phyloP scores from a whole-genome alignment of 2,329 filamentous ascomycete species.

The Neurospora crassa region DNA sequence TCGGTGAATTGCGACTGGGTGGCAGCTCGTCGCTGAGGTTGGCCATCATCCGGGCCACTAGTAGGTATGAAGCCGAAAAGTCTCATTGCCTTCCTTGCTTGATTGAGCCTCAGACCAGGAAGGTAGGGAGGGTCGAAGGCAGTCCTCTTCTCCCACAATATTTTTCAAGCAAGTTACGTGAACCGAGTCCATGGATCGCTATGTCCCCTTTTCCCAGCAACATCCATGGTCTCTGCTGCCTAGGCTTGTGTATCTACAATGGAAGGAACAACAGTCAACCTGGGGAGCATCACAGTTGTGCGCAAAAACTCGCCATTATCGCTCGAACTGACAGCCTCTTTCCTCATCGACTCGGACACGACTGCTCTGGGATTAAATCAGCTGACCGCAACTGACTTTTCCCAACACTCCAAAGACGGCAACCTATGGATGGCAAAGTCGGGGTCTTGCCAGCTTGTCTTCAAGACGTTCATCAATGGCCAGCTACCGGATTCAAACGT shows the following conservation, averaged over 20 bases:
- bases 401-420: slow-evolving; percentile 7
- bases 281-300: slow-evolving; percentile 14
- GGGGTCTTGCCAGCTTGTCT: slow-evolving; percentile 15
- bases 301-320: slow-evolving; percentile 8
- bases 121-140: background rate
- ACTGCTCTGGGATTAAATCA: background rate
- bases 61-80: background rate
- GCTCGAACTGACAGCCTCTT: slow-evolving; percentile 12
- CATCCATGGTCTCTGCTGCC: background rate
- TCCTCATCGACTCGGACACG: slow-evolving; percentile 1
- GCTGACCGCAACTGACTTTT: slow-evolving; percentile 7
- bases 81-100: background rate
- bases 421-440: slow-evolving; percentile 17
- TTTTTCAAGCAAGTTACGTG: background rate
- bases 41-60: background rate
- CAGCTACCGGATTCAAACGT: background rate
- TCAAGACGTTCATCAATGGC: slow-evolving; percentile 11
- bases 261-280: slow-evolving; percentile 7
- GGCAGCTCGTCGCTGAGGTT: background rate
- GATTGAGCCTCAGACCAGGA: background rate
- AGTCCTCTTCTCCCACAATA: background rate
- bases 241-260: slow-evolving; percentile 4
- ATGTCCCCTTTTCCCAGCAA: background rate
- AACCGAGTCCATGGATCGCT: background rate
- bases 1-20: background rate